phyloP scores from a whole-genome alignment of 2,329 filamentous ascomycete genomes.

The Aspergillus melleus region DNA sequence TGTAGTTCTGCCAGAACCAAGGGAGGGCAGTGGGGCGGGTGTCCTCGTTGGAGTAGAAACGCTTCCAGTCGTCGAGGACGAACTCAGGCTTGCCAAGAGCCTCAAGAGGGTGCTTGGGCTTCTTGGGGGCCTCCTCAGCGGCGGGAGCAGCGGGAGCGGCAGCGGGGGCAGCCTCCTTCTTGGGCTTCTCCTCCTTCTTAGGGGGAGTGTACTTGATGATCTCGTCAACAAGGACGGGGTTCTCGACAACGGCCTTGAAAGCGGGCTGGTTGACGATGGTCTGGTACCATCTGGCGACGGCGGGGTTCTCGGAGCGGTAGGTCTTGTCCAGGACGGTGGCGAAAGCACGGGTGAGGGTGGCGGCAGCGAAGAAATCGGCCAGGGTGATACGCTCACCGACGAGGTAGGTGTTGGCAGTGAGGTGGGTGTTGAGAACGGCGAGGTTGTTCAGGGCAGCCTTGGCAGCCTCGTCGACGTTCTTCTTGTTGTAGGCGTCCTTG shows the following conservation, averaged over 20 bases:
- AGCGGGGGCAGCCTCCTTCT: constrained; percentile 72
- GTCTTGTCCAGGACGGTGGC: constrained; percentile 91
- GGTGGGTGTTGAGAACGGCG: constrained; percentile 78
- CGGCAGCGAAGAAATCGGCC: constrained; percentile 83
- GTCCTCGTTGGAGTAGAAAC: constrained; percentile 96
- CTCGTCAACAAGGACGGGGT: constrained; percentile 78
- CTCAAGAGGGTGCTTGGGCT: constrained; percentile 96
- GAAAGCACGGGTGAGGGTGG: constrained; percentile 83
- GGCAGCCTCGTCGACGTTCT: constrained; percentile 78
- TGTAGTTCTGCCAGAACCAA: constrained; percentile 98
- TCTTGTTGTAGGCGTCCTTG: constrained; percentile 92
- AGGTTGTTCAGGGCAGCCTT: constrained; percentile 69
- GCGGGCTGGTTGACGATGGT: constrained; percentile 91
- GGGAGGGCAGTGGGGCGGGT: constrained; percentile 78
- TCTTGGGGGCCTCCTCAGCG: constrained; percentile 62
- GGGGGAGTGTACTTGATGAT: constrained; percentile 71
- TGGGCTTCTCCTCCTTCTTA: constrained; percentile 68
- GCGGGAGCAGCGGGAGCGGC: constrained; percentile 49
- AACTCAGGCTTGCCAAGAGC: constrained; percentile 76
- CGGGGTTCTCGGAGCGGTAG: constrained; percentile 81
- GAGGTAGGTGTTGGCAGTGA: constrained; percentile 91
- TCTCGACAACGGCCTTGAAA: constrained; percentile 76
- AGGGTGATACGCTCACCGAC: constrained; percentile 97
- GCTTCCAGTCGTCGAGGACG: constrained; percentile 96
- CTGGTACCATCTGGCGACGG: constrained; percentile 89